Evolutionary conservation across 345 rosid genomes (phyloP).

Genomic region (Salix purpurea): DNA sequence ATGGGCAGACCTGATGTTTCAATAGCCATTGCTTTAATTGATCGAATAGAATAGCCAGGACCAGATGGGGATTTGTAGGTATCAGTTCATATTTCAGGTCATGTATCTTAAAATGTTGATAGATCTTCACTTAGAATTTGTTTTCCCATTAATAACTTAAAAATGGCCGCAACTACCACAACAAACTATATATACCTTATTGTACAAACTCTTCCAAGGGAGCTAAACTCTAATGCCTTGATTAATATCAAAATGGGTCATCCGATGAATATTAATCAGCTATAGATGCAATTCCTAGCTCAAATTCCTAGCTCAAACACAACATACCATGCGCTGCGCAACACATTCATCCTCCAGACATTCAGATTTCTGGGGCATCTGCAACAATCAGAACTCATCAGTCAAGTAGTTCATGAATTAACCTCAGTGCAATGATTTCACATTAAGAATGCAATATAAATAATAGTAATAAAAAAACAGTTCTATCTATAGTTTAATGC

Average conservation of each 20-base stretch:
- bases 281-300: neutral
- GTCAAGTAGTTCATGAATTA: neutral
- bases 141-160: neutral
- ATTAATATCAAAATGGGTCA: neutral
- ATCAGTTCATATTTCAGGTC: neutral
- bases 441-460: neutral
- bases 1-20: neutral
- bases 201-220: neutral
- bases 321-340: neutral
- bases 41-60: neutral
- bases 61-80: neutral
- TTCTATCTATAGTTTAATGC: neutral
- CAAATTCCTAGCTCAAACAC: neutral
- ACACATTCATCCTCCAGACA: neutral
- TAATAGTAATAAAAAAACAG: neutral
- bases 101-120: neutral
- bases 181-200: neutral
- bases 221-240: neutral
- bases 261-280: neutral
- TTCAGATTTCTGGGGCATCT: slow-evolving; percentile 3
- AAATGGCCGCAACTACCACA: neutral
- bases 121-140: neutral
- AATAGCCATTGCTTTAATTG: too few relatives aligned
- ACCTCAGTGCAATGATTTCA: neutral
- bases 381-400: neutral